Percentiles rank a stretch among this genome's conserved stretches.
Conservation (phyloP, 305 asterid genomes). For the Rubia peregrina region DNA sequence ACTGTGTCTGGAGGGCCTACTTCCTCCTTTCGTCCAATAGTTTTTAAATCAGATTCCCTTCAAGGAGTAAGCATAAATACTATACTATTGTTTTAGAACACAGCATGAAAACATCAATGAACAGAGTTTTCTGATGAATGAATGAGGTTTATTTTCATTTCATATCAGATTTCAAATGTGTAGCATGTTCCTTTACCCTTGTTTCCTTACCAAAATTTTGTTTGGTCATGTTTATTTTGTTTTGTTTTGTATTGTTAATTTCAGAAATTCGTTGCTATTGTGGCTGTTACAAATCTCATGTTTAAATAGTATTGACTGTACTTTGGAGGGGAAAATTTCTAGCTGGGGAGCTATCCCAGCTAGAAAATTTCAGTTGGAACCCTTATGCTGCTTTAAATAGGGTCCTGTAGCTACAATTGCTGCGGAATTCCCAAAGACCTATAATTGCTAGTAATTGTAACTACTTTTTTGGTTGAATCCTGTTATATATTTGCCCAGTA, state of each 20-base stretch:
- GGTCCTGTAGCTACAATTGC: background rate
- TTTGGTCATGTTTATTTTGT: background rate
- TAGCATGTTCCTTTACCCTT: background rate
- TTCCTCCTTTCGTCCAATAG: background rate
- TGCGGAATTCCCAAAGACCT: background rate
- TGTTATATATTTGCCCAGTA: background rate
- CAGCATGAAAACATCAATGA: background rate
- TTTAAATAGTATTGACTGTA: background rate
- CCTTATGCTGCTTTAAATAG: background rate
- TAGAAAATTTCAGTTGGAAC: background rate
- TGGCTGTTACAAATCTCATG: background rate
- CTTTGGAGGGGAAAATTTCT: no score
- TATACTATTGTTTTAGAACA: background rate
- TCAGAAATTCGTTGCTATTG: background rate
- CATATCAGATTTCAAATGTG: background rate
- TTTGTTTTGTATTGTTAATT: background rate
- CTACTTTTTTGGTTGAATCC: background rate
- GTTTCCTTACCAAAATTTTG: background rate
- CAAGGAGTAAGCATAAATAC: background rate
- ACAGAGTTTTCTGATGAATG: background rate
- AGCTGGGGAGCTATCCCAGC: background rate
- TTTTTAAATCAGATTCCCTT: background rate
- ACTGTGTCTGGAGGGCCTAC: constrained; percentile 1
- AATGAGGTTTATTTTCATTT: background rate
- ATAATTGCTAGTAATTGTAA: background rate